phyloP scores from a whole-genome alignment of 164 flowering plant genomes.

The Aristolochia californica region DNA sequence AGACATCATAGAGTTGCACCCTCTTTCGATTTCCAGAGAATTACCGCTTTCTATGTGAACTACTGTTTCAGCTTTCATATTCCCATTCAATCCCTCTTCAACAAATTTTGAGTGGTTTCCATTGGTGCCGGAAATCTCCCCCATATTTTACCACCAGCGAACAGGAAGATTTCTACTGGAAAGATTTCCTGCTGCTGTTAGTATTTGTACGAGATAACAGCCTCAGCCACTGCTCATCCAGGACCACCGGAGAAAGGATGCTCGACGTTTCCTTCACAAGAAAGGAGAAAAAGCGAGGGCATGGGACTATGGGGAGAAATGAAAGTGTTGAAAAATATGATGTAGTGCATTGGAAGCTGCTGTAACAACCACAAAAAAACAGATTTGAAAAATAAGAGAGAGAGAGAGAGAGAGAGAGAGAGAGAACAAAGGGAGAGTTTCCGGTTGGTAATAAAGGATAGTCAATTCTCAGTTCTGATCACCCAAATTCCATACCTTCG shows the following conservation, averaged over 20 bases:
- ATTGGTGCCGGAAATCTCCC: too few species aligned
- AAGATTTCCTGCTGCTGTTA: too few species aligned
- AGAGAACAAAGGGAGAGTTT: too few species aligned
- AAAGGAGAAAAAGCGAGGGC: neutral
- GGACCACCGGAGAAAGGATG: neutral
- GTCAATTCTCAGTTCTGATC: too few species aligned
- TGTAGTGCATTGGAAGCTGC: constrained; percentile 1
- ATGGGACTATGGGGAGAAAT: neutral
- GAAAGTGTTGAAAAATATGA: neutral
- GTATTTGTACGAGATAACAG: too few species aligned
- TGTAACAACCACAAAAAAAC: constrained; percentile 5
- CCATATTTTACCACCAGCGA: too few species aligned
- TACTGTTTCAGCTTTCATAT: neutral
- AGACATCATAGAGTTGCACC: constrained; percentile 1
- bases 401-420: too few species aligned
- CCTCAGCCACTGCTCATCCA: neutral
- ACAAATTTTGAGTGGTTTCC: too few species aligned
- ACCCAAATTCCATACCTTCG: too few species aligned
- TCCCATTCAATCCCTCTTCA: too few species aligned
- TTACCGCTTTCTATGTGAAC: neutral
- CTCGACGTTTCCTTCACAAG: neutral
- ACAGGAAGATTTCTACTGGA: too few species aligned
- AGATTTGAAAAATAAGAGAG: neutral
- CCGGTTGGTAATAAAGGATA: too few species aligned
- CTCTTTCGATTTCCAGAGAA: neutral